Evolutionary conservation across 2,329 filamentous ascomycete genomes (phyloP).

Genomic region (Colletotrichum sp.): DNA sequence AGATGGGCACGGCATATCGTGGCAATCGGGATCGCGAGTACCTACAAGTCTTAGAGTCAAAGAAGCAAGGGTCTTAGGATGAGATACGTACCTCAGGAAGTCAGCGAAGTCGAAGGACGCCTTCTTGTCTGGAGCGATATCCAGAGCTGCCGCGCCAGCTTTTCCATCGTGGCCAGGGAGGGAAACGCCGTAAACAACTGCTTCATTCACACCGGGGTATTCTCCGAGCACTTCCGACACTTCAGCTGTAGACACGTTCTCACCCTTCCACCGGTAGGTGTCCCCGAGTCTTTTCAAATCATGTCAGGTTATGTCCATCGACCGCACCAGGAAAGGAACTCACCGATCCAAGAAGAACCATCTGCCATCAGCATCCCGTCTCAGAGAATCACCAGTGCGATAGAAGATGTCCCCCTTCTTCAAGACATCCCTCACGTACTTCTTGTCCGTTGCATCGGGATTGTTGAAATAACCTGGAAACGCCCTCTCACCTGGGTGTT

Average conservation of each 20-base stretch:
- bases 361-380: constrained; percentile 64
- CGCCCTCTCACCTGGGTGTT: constrained; percentile 57
- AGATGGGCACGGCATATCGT: constrained; percentile 77
- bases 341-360: constrained; percentile 70
- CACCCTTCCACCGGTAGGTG: constrained; percentile 77
- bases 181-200: constrained; percentile 73
- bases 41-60: constrained; percentile 26
- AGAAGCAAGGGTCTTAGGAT: neutral
- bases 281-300: constrained; percentile 60
- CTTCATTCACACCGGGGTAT: constrained; percentile 64
- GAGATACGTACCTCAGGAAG: constrained; percentile 54
- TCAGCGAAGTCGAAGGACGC: constrained; percentile 62
- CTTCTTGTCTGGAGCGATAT: constrained; percentile 54
- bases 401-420: constrained; percentile 72
- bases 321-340: neutral
- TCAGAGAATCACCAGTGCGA: constrained; percentile 70
- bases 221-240: constrained; percentile 67
- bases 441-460: constrained; percentile 68
- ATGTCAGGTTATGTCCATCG: neutral
- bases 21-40: constrained; percentile 67
- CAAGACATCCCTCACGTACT: constrained; percentile 69
- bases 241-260: constrained; percentile 72
- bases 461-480: constrained; percentile 78
- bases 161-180: constrained; percentile 72
- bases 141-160: constrained; percentile 68